Evolutionary conservation across 1,284 basidiomycete genomes (phyloP).

Genomic region (Cryptococcus maquisensis): DNA sequence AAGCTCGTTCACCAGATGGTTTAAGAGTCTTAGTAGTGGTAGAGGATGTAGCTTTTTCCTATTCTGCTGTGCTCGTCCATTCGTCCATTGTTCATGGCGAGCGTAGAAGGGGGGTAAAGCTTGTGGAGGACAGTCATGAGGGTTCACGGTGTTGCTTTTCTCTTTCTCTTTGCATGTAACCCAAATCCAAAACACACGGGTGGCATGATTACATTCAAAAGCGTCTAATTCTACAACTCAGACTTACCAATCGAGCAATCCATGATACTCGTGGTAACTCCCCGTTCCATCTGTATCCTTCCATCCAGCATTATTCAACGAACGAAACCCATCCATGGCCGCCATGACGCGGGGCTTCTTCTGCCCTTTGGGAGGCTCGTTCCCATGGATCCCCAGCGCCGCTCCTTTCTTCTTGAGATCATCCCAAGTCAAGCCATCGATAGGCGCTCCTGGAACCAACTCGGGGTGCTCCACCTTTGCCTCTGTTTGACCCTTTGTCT

Average conservation of each 20-base stretch:
- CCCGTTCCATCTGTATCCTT: not conserved
- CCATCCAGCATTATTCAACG: not conserved
- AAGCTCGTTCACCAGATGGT: slow-evolving; percentile 97
- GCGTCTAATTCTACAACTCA: not conserved
- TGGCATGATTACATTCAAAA: not conserved
- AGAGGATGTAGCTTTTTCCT: not conserved
- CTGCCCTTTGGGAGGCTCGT: no score
- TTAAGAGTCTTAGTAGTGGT: slow-evolving; percentile 50
- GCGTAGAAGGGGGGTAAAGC: slow-evolving; percentile 1
- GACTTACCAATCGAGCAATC: not conserved
- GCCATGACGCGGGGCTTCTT: no score
- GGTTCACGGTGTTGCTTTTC: slow-evolving; percentile 19
- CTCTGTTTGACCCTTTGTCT: not conserved
- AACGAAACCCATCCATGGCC: no score
- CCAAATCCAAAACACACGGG: slow-evolving; percentile 14
- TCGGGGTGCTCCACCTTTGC: not conserved
- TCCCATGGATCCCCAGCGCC: slow-evolving; percentile 7
- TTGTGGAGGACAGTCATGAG: slow-evolving; percentile 12
- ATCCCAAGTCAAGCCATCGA: slow-evolving; percentile 9
- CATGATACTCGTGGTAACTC: not conserved
- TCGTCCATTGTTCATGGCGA: not conserved
- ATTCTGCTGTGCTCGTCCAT: not conserved
- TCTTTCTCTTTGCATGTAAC: slow-evolving; percentile 25
- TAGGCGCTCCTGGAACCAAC: not conserved
- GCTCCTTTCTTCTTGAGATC: slow-evolving; percentile 12